Base-by-base conservation (phyloP, 2,329 filamentous ascomycete species). In the Beauveria sp. region DNA sequence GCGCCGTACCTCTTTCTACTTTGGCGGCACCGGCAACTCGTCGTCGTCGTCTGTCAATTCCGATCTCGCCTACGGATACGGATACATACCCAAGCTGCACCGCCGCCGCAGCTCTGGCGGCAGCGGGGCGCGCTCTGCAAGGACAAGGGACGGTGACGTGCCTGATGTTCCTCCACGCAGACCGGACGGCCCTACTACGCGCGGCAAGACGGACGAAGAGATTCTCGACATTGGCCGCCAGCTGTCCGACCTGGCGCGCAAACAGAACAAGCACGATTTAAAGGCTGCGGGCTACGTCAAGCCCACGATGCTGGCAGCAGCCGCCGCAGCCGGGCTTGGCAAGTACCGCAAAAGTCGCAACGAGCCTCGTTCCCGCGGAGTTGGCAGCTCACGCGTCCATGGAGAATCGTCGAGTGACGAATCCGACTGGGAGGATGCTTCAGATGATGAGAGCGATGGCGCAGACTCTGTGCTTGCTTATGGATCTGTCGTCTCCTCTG, bases 21-120 rank as follows among this genome's bases (percentile, higher is more conserved):
- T 85, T 66, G 78, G 76, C 38, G 61, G 46, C 40, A 24, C 47
- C 34, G 61, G 71, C 60, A 88, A 86, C 67, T 86, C 83, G 2
- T 89, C 86, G 1, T 87, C 84, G 2, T 88, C 86, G 0, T 88
- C 86, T 1, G 78, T 88, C 60, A 85, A 88, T 71, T 84, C 82
- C 22, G 87, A 90, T 69, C 74, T 90, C 63, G 86, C 86, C 10
- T 90, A 89, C 69, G 86, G 87, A 10, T 79, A 75, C 60, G 86
- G 85, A 18, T 87, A 81, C 65, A 75, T 83, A 52, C 79, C 78
- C 63, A 73, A 74, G 42, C 62, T 67, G 9, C 73, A 70, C 64
- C 68, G 67, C 58, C 69, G 50, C n/a, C 57, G 57, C 49, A 47
- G 69, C 45, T 70, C 30, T 28, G 43, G 56, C 10, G 51, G 43